Base-by-base conservation (phyloP, 2,329 filamentous ascomycete genomes). In the Hysterium pulicare region DNA sequence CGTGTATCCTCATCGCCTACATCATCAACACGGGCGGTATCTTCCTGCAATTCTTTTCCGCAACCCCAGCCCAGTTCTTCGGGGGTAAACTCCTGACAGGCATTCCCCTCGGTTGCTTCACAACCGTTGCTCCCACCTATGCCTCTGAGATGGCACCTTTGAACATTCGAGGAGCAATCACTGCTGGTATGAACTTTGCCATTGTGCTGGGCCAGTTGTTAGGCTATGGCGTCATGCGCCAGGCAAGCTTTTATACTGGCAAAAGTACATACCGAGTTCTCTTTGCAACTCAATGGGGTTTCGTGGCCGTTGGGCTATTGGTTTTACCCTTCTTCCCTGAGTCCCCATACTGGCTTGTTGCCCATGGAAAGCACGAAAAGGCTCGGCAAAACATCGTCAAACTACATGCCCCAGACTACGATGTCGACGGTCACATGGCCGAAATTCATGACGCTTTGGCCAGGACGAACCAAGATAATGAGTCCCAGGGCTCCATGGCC, bases 271-370 rank as follows among this genome's bases (percentile, higher is more conserved):
- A 64, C 44, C 50, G 49, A 24, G 42, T 61, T 2, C 41, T 64
- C 5, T 64, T 64, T 39, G 59, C 61, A 3, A 57, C 57, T 2
- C 60, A 66, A 40, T 66, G 61, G 62, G 61, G 53, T 1, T 64
- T 59, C 33, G 54, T 54, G 3, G 55, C 41, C 15, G 40, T 59
- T 5, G 58, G 53, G 3, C 48, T 64, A 2, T 17, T 41, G 3
- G 49, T 64, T 11, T 42, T 66, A 3, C 62, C 64, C 8, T 63
- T 58, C 39, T 53, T 65, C 8, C 62, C 59, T 6, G 63, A 67
- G 54, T 52, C 49, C 7, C 63, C 62, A 3, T 62, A 64, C 33
- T 66, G 59, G 60, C 57, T 66, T 10, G 48, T 66, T 2, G 56
- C 60, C 2, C 59, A 62, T 30, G 57, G 52, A 5, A 47, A 52